These are phyloP conservation scores for Aquilaria malaccensis DNA, from an alignment of 345 rosid genomes.

Conservation along the genomic window DNA sequence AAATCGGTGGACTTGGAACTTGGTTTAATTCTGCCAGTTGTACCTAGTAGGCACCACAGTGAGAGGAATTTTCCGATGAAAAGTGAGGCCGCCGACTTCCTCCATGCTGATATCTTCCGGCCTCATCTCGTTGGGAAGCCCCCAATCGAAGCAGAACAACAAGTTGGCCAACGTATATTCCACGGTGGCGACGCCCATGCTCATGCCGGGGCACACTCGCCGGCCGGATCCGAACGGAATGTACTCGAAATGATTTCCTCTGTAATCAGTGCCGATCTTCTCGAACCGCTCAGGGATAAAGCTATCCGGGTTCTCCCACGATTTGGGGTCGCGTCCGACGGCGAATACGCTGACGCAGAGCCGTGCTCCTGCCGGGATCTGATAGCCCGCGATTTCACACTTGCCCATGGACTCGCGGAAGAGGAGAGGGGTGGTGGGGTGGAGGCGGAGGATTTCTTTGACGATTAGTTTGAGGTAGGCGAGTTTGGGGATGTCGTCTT, in stretches of 20 bases:
- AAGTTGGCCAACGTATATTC: conserved; percentile 4
- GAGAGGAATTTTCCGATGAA: conserved; percentile 1
- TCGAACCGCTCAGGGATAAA: conserved; percentile 2
- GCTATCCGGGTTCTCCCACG: conserved; percentile 1
- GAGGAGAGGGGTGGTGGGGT: neutral
- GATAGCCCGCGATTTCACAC: neutral
- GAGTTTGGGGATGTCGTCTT: neutral
- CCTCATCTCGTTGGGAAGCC: neutral
- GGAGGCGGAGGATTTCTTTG: conserved; percentile 2
- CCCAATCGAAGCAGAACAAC: conserved; percentile 1
- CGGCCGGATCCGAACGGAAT: conserved; percentile 3
- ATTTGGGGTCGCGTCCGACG: neutral
- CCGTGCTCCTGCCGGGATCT: neutral
- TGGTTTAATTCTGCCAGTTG: neutral
- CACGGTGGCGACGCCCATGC: neutral
- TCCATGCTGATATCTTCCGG: conserved; percentile 1
- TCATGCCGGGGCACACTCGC: conserved; percentile 1
- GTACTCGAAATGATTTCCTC: neutral
- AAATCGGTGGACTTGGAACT: too few species aligned
- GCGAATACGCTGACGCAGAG: conserved; percentile 2
- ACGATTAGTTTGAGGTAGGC: conserved; percentile 6
- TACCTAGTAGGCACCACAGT: neutral
- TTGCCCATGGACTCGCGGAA: neutral
- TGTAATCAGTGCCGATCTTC: neutral
- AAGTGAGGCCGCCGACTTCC: conserved; percentile 3